Conservation (phyloP, 129 eudicot species). For the Gnaphalium uliginosum region DNA sequence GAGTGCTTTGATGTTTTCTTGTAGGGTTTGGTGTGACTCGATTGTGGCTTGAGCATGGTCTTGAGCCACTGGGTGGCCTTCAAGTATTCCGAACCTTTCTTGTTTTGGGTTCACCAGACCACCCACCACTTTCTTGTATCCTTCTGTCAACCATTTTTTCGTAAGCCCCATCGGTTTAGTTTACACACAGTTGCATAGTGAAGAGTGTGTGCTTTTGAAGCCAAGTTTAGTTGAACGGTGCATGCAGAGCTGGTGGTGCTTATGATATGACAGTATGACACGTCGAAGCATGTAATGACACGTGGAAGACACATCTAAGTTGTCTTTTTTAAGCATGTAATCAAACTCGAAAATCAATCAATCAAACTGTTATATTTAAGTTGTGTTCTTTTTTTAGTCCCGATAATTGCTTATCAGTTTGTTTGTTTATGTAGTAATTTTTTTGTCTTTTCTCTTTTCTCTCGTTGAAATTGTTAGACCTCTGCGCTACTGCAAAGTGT, state of each 20-base stretch:
- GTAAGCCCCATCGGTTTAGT: not conserved
- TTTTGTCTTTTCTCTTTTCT: no score
- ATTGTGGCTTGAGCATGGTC: constrained; percentile 55
- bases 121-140: constrained; percentile 19
- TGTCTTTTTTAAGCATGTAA: no score
- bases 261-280: constrained; percentile 29
- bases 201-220: not conserved
- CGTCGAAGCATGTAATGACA: constrained; percentile 23
- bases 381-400: no score
- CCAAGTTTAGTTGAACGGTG: not conserved
- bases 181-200: constrained; percentile 7
- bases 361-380: no score
- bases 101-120: constrained; percentile 32
- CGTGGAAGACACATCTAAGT: constrained; percentile 9
- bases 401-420: no score
- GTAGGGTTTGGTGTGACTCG: constrained; percentile 35
- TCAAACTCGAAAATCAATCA: no score
- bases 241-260: constrained; percentile 16
- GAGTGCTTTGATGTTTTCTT: constrained; percentile 16
- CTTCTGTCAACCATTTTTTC: constrained; percentile 28
- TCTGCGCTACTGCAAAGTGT: no score
- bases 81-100: constrained; percentile 43
- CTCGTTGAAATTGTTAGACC: no score
- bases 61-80: constrained; percentile 62
- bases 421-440: no score